Conservation (phyloP, 352 stramenopile species). For the Globisporangium okanoganense region DNA sequence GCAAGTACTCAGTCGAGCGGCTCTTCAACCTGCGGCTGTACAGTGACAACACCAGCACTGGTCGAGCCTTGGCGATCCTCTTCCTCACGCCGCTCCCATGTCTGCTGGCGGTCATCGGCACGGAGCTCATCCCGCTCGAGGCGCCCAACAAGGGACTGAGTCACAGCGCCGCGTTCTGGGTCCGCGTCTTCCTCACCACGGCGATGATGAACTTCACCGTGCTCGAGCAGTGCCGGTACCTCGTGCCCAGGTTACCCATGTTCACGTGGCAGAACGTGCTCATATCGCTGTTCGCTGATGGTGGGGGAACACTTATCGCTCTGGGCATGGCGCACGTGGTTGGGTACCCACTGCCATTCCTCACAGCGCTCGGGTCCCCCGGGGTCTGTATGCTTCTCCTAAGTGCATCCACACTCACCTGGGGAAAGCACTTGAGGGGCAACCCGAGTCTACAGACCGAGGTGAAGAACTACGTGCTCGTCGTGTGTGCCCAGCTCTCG, state of each 20-base stretch:
- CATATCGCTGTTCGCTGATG: neutral
- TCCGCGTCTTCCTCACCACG: slow-evolving; percentile 7
- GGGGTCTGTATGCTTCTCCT: neutral
- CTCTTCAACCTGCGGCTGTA: slow-evolving; percentile 8
- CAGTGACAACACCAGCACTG: neutral
- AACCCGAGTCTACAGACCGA: neutral
- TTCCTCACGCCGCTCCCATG: slow-evolving; percentile 10
- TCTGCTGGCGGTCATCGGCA: neutral
- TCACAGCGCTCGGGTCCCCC: neutral
- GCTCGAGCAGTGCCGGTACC: slow-evolving; percentile 5
- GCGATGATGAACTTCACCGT: slow-evolving; percentile 9
- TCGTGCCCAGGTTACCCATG: neutral
- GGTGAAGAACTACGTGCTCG: neutral
- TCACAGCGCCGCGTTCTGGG: slow-evolving; percentile 4
- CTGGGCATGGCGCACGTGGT: neutral
- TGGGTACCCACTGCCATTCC: neutral
- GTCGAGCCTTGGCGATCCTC: slow-evolving; percentile 4
- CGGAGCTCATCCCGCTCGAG: slow-evolving; percentile 10
- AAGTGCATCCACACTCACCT: neutral
- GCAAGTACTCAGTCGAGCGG: slow-evolving; percentile 18
- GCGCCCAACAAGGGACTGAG: neutral
- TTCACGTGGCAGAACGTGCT: neutral
- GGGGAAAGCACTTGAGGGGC: neutral
- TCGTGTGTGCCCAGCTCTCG: slow-evolving; percentile 8
- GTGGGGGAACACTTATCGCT: neutral